A percentile compares a stretch with the other conserved stretches of the same genome.
Conservation (phyloP, 345 rosid genomes). For the Fremontodendron californicum region DNA sequence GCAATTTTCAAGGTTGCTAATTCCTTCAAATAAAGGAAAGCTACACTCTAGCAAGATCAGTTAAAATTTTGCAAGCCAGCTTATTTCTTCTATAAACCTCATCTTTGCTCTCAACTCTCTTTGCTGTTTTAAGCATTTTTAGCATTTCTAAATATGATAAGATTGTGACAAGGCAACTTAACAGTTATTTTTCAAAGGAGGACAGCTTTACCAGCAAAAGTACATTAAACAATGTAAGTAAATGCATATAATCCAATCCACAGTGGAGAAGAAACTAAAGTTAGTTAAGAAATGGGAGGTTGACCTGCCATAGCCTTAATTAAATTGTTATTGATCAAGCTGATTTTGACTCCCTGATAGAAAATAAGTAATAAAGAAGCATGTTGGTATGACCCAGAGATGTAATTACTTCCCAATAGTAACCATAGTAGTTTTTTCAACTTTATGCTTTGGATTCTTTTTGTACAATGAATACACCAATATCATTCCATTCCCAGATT, state of each 20-base stretch:
- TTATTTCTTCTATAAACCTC: not conserved
- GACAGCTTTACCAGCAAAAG: not conserved
- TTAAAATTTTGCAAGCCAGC: not conserved
- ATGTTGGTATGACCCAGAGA: slow-evolving; percentile 13
- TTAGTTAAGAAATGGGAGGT: not conserved
- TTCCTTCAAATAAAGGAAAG: not conserved
- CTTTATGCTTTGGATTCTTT: slow-evolving; percentile 48
- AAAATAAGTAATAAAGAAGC: not conserved
- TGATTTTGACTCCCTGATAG: too few species aligned
- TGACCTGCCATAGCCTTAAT: too few species aligned
- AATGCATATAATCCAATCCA: not conserved
- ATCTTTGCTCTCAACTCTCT: too few species aligned
- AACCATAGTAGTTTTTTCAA: slow-evolving; percentile 31
- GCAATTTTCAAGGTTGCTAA: not conserved
- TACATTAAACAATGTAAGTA: not conserved
- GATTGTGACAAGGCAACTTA: not conserved
- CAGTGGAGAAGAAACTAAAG: not conserved
- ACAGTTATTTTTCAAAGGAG: not conserved
- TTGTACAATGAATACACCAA: slow-evolving; percentile 36
- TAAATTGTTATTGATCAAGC: too few species aligned
- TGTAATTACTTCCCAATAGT: slow-evolving; percentile 30
- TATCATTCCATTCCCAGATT: slow-evolving; percentile 16
- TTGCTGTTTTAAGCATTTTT: not conserved
- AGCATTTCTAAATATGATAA: not conserved
- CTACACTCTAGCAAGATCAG: not conserved